Percentiles rank a stretch among this genome's conserved stretches.
phyloP scores from a whole-genome alignment of 306 rosid species.

The Quercus variabilis region DNA sequence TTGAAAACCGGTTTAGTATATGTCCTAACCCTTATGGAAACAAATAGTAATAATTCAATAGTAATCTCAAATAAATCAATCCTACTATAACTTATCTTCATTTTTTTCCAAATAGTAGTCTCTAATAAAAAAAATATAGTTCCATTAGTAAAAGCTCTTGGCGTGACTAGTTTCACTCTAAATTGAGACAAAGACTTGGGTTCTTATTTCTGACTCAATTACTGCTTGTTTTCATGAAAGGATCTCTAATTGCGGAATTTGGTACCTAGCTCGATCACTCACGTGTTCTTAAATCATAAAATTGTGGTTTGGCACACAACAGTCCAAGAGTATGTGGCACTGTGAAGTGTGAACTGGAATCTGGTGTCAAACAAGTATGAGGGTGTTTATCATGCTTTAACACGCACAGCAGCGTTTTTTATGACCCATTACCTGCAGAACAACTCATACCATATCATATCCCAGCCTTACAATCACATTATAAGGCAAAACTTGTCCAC shows the following conservation, averaged over 20 bases:
- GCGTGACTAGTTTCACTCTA: no score
- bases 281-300: background rate
- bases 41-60: no score
- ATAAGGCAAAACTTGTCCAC: background rate
- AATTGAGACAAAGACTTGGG: background rate
- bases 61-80: no score
- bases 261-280: background rate
- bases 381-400: background rate
- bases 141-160: no score
- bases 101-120: no score
- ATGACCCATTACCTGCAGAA: background rate
- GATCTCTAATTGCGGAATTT: background rate
- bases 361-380: background rate
- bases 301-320: background rate
- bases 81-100: no score
- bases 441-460: background rate
- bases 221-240: constrained; percentile 1
- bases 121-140: no score
- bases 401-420: background rate
- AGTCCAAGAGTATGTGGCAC: background rate
- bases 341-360: background rate
- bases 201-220: background rate
- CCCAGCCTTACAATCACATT: background rate
- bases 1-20: no score
- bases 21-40: no score